Evolutionary conservation across 352 stramenopile species (phyloP).

Genomic region (Pythium dissimile): DNA sequence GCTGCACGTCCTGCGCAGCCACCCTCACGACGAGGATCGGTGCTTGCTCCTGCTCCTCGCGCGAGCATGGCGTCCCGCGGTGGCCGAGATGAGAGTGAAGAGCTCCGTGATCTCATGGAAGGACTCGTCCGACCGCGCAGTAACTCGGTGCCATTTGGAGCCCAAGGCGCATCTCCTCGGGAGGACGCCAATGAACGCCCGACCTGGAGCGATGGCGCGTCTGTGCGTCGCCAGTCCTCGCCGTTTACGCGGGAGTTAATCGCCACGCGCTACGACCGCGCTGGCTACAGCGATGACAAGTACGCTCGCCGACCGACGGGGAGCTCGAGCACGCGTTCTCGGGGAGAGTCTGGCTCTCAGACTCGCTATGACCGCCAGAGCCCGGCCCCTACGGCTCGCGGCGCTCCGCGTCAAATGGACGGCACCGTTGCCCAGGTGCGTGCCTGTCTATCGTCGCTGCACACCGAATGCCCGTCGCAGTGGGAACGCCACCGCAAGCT

Average conservation of each 20-base stretch:
- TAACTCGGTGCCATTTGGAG: slow-evolving; percentile 50
- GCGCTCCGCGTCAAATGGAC: slow-evolving; percentile 17
- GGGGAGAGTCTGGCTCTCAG: slow-evolving; percentile 6
- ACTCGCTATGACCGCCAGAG: slow-evolving; percentile 1
- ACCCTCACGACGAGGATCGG: slow-evolving; percentile 5
- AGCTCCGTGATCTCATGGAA: slow-evolving; percentile 60
- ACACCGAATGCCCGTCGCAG: slow-evolving; percentile 62
- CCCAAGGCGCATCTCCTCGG: background rate
- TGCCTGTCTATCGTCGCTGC: slow-evolving; percentile 47
- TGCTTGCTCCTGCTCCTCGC: slow-evolving; percentile 4
- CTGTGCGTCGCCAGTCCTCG: slow-evolving; percentile 20
- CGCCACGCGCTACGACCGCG: slow-evolving; percentile 12
- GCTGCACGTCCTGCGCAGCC: background rate
- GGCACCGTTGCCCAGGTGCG: slow-evolving; percentile 48
- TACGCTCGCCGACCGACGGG: slow-evolving; percentile 8
- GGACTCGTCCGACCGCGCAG: slow-evolving; percentile 59
- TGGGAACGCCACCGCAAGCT: slow-evolving; percentile 61
- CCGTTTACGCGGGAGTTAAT: slow-evolving; percentile 1
- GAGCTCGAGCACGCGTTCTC: slow-evolving; percentile 14
- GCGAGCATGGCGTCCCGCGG: slow-evolving; percentile 10
- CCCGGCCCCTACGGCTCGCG: background rate
- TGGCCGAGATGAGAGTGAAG: slow-evolving; percentile 42
- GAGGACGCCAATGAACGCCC: slow-evolving; percentile 37
- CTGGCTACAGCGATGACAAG: slow-evolving; percentile 6
- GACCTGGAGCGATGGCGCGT: slow-evolving; percentile 55